A percentile compares a stretch with the other conserved stretches of the same genome.
These are phyloP conservation scores for Cenchrus fungigraminus DNA, from an alignment of 176 grass and related monocot species.

Conservation along the genomic window DNA sequence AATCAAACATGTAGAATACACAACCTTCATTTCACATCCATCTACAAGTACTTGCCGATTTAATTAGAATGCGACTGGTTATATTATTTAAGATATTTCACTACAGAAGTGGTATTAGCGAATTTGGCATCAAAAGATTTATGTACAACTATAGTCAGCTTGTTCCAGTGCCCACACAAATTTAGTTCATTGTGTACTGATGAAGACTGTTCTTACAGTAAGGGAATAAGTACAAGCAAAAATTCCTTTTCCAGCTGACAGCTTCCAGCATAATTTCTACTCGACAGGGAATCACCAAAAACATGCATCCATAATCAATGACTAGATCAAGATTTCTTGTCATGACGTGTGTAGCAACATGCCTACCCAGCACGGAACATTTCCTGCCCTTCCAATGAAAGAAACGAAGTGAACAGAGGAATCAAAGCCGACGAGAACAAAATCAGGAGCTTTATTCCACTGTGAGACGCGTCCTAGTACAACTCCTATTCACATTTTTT, in stretches of 20 bases:
- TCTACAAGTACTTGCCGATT: background rate
- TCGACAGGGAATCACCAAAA: background rate
- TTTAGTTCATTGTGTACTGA: background rate
- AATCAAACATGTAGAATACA: background rate
- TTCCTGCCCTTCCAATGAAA: conserved; percentile 43
- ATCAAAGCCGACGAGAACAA: conserved; percentile 31
- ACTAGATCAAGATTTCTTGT: background rate
- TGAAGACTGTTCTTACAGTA: background rate
- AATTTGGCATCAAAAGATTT: background rate
- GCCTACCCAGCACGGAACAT: conserved; percentile 1
- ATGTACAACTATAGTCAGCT: background rate
- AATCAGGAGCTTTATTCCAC: conserved; percentile 45
- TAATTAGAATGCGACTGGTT: background rate
- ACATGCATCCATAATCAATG: background rate
- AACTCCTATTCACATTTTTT: conserved; percentile 1
- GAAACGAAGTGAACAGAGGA: conserved; percentile 36
- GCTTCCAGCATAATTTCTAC: conserved; percentile 19
- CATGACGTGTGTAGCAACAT: background rate
- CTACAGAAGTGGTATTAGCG: background rate
- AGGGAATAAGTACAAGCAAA: background rate
- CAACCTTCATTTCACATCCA: background rate
- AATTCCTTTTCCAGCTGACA: background rate
- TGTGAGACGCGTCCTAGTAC: conserved; percentile 15
- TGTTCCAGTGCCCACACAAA: background rate
- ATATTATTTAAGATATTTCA: background rate